Base-by-base conservation (phyloP, 495 filamentous ascomycete genomes). In the Penicillium pulvis region DNA sequence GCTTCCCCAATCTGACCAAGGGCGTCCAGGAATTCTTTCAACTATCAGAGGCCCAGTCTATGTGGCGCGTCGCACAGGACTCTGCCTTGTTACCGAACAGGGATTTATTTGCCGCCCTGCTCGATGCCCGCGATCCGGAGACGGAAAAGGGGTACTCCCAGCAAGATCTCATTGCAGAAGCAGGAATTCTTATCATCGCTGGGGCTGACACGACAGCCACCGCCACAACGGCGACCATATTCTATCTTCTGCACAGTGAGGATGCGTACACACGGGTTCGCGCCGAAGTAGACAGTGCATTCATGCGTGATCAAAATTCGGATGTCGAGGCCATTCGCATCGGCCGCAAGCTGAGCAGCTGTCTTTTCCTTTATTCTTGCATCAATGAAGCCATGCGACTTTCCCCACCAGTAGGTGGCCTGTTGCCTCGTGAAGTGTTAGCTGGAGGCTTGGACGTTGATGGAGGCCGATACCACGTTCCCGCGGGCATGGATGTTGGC, bases 401-500 rank as follows among this genome's bases (percentile, higher is more conserved):
- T 10, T 46, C 19, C 6, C 43, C 43, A 46, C 43, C 43, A 7
- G 9, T 46, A 19, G 7, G 7, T 20, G 23, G 17, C 10, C 6
- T 20, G 3, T 26, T 46, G 23, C 43, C 43, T 26, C 43, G 43
- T 1, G 43, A 46, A 26, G 43, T 46, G 7, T n/a, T 46, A 12
- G 19, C 10, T 4, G 43, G 43, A 26, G 43, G 43, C 16, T 16
- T 46, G 8, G 6, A 46, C n/a, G 17, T 46, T 26, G 35, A 39
- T 39, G 35, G 12, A 11, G 19, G 17, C 8, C 19, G 23, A 10
- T 46, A 26, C 8, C 8, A 46, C 54, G 71, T 79, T 4, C 70
- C 78, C 4, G 71, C 66, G 0, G 58, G 57, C n/a, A 70, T 65
- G 1, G 59, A 69, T 0, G 71, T 75, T 16, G 64, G 62, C 36